phyloP scores from a whole-genome alignment of 1,284 basidiomycete genomes.

The Mixia osmundae region DNA sequence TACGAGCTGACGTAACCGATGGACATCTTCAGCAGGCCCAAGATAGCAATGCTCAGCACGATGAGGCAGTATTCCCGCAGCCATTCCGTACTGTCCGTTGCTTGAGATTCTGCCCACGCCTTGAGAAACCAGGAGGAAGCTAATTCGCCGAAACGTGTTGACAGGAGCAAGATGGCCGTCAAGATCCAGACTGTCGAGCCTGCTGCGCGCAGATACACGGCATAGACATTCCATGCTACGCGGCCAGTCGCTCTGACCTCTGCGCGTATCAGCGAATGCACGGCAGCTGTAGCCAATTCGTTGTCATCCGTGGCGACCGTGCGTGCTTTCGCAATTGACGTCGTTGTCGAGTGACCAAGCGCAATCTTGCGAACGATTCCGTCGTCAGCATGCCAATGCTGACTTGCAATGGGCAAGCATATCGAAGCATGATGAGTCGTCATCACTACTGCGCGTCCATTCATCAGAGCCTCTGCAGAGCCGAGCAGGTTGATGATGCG shows the following conservation, averaged over 20 bases:
- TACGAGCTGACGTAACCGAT: conserved; percentile 36
- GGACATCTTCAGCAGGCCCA: conserved; percentile 31
- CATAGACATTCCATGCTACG: conserved; percentile 22
- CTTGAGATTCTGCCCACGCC: conserved; percentile 27
- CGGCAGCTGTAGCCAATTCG: not conserved
- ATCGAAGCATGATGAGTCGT: not conserved
- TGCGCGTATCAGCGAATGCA: too few species aligned
- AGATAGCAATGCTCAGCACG: conserved; percentile 17
- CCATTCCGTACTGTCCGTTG: conserved; percentile 15
- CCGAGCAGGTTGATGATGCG: not conserved
- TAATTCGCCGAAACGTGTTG: conserved; percentile 26
- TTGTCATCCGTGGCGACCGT: not conserved
- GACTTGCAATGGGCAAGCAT: not conserved
- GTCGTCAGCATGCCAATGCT: not conserved
- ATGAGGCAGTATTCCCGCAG: conserved; percentile 22
- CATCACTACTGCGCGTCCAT: not conserved
- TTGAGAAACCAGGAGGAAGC: conserved; percentile 50
- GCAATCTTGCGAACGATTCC: not conserved
- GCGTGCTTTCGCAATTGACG: not conserved
- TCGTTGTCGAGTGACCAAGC: not conserved
- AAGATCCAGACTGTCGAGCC: conserved; percentile 22
- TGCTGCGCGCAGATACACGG: conserved; percentile 33
- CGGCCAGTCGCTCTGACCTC: too few species aligned
- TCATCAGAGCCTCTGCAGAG: not conserved
- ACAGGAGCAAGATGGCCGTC: conserved; percentile 30